Evolutionary conservation across 1,284 basidiomycete genomes (phyloP), one percentile per base, ranked within the genome.

Genomic region (Schizophyllum commune): DNA sequence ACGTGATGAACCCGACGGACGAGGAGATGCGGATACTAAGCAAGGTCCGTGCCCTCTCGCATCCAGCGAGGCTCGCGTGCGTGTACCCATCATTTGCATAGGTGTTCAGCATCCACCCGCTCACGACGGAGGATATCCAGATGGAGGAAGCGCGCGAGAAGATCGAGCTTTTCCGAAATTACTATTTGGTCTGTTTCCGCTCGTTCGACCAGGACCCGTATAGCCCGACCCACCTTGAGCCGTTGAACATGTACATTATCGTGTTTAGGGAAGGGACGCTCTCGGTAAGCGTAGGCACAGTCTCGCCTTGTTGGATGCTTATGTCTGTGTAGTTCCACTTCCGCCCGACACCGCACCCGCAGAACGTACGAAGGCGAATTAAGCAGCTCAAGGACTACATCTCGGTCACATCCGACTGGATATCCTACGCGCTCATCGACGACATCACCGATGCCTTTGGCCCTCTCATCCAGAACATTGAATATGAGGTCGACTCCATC

Each of bases 361-460:
- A 98, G 71, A 98, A 97, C 72, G 97, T 99, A 34, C 91, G 97
- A 11, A 83, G 96, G 52, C 92, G 97, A 34, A 99, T 99, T 74
- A 98, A 98, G 78, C 97, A 99, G 74, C 89, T 99, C 65, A 98
- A 97, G 72, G 97, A 99, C 79, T 99, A 98, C 77, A 99, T 99
- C 75, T 92, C 86, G 65, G 97, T 99, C 67, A 98, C 97, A 0
- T 97, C 95, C 3, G 97, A 99, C 76, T 99, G 97, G 97, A 99
- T 99, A 68, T 98, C 96, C 13, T 99, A 99, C 70, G 97, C 97
- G 17, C 86, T 99, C 63, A 99, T 99, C 71, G 97, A 99, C 76
- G 97, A 99, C 77, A 99, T 99, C 71, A 99, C 97, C 60, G 97
- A 99, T 74, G 96, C 96, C 4, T 99, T 99, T 74, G 97, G 96